phyloP scores from a whole-genome alignment of 345 rosid genomes.

The Populus simonii region DNA sequence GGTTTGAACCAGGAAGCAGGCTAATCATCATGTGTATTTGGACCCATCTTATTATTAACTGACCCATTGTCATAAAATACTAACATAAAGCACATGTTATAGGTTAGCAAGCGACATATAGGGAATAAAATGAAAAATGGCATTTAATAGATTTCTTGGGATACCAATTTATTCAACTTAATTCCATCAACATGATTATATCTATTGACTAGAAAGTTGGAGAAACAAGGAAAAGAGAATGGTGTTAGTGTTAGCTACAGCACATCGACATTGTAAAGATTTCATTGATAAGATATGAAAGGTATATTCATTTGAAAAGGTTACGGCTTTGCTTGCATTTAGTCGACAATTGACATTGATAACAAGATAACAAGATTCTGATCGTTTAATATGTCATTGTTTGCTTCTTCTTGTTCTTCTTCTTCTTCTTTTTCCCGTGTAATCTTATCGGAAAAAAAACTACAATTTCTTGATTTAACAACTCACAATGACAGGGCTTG shows the following conservation, averaged over 20 bases:
- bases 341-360: slow-evolving; percentile 13
- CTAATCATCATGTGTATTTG: neutral
- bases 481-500: neutral
- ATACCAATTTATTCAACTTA: too few relatives aligned
- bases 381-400: too few relatives aligned
- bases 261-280: neutral
- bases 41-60: neutral
- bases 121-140: too few relatives aligned
- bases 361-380: neutral
- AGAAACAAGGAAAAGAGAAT: neutral
- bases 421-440: neutral
- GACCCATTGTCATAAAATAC: too few relatives aligned
- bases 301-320: neutral
- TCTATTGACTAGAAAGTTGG: neutral
- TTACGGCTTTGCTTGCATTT: neutral
- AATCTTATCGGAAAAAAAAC: neutral
- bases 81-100: too few relatives aligned
- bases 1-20: neutral
- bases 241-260: neutral
- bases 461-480: too few relatives aligned
- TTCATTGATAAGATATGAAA: neutral
- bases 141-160: too few relatives aligned
- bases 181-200: neutral
- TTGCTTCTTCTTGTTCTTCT: neutral
- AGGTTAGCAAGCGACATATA: too few relatives aligned